These are phyloP conservation scores for Ensete glaucum DNA, from an alignment of 176 grass and related monocot genomes.

Conservation along the genomic window DNA sequence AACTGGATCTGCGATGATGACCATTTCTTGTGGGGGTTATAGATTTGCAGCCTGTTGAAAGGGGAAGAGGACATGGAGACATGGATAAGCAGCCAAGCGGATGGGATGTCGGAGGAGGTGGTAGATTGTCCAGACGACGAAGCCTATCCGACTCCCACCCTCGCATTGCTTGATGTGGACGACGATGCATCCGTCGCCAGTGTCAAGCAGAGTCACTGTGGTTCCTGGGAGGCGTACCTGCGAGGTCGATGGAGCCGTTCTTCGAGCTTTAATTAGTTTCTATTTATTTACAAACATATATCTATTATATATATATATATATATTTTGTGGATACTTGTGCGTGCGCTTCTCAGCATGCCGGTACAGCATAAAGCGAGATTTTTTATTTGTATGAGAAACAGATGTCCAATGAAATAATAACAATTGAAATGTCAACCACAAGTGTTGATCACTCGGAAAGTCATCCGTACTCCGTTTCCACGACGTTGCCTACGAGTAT, in stretches of 20 bases:
- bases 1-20: neutral
- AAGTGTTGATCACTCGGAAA: too few species aligned
- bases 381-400: too few species aligned
- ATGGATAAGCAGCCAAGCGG: conserved; percentile 12
- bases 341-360: too few species aligned
- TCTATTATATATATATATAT: too few species aligned
- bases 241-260: conserved; percentile 6
- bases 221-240: conserved; percentile 2
- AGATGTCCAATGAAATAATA: too few species aligned
- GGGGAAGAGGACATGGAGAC: conserved; percentile 30
- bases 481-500: too few species aligned
- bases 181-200: neutral
- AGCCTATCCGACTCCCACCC: conserved; percentile 2
- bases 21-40: neutral
- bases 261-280: conserved; percentile 4
- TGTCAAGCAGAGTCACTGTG: neutral
- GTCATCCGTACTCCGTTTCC: too few species aligned
- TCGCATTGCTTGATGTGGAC: neutral
- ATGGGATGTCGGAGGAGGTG: neutral
- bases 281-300: too few species aligned
- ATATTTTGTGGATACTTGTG: too few species aligned
- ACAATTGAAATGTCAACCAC: too few species aligned
- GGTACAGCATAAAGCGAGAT: too few species aligned
- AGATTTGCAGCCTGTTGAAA: conserved; percentile 51
- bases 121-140: conserved; percentile 5